Evolutionary conservation across 495 filamentous ascomycete species (phyloP).

Genomic region (Penicillium goetzii): DNA sequence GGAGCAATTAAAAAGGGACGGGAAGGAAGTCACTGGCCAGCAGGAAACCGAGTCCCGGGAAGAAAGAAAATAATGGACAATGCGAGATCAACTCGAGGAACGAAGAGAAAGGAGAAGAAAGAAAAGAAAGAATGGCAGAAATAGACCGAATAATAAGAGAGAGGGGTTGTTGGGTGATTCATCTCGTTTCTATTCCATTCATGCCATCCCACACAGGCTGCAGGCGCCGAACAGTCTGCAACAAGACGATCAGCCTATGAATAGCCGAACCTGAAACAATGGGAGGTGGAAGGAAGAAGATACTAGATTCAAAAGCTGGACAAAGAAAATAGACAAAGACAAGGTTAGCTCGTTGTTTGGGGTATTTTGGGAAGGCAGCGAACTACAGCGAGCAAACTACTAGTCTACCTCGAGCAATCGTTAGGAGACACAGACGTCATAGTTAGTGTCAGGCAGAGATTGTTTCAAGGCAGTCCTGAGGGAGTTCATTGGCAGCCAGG

Average conservation of each 20-base stretch:
- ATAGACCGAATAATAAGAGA: background rate
- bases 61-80: conserved; percentile 30
- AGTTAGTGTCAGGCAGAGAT: background rate
- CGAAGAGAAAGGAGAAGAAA: conserved; percentile 28
- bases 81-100: conserved; percentile 30
- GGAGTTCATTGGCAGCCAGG: background rate
- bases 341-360: background rate
- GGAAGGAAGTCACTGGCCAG: conserved; percentile 44
- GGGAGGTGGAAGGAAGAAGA: conserved; percentile 2
- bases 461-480: background rate
- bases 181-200: conserved; percentile 7
- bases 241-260: conserved; percentile 4
- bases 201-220: background rate
- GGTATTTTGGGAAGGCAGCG: conserved; percentile 5
- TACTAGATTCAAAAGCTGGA: background rate
- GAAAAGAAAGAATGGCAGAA: conserved; percentile 24
- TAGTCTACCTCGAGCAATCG: background rate
- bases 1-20: conserved; percentile 39
- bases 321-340: background rate
- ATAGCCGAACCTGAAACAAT: conserved; percentile 10
- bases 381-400: background rate
- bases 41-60: conserved; percentile 35
- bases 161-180: background rate
- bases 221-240: conserved; percentile 9
- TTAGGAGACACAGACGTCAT: background rate